phyloP scores from a whole-genome alignment of 106 monocot genomes.

The Dactylorhiza incarnata region DNA sequence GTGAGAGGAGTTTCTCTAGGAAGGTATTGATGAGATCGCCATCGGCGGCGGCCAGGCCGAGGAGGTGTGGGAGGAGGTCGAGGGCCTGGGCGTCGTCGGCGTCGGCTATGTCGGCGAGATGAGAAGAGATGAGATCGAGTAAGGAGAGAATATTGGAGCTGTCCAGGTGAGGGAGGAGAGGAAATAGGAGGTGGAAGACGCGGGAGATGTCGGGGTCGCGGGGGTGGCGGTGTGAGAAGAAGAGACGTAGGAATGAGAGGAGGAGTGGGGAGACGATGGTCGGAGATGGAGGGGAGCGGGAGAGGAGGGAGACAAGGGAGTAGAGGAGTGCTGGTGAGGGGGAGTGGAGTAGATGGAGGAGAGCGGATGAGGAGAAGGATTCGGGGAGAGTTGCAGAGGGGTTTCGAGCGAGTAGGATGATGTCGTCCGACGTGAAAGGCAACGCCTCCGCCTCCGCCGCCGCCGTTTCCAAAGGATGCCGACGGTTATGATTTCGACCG shows the following conservation, averaged over 20 bases:
- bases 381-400: conserved; percentile 30
- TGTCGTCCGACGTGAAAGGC: conserved; percentile 18
- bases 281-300: conserved; percentile 19
- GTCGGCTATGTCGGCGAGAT: conserved; percentile 14
- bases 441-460: neutral
- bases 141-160: conserved; percentile 18
- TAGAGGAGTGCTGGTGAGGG: conserved; percentile 21
- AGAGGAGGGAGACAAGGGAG: conserved; percentile 36
- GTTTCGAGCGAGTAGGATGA: conserved; percentile 26
- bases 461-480: neutral
- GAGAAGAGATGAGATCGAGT: conserved; percentile 28
- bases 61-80: conserved; percentile 54
- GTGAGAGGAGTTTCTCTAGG: conserved; percentile 28
- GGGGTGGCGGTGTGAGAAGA: conserved; percentile 9
- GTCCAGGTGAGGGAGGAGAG: conserved; percentile 41
- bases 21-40: neutral
- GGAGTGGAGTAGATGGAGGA: conserved; percentile 20
- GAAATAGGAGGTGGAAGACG: conserved; percentile 43
- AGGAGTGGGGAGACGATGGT: conserved; percentile 13
- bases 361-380: conserved; percentile 24
- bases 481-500: neutral
- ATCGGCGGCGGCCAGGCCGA: conserved; percentile 16
- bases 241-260: conserved; percentile 10
- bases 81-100: conserved; percentile 38
- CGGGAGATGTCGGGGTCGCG: conserved; percentile 12